Base-by-base conservation (phyloP, 2,329 filamentous ascomycete genomes). In the Diaporthe longicolla region DNA sequence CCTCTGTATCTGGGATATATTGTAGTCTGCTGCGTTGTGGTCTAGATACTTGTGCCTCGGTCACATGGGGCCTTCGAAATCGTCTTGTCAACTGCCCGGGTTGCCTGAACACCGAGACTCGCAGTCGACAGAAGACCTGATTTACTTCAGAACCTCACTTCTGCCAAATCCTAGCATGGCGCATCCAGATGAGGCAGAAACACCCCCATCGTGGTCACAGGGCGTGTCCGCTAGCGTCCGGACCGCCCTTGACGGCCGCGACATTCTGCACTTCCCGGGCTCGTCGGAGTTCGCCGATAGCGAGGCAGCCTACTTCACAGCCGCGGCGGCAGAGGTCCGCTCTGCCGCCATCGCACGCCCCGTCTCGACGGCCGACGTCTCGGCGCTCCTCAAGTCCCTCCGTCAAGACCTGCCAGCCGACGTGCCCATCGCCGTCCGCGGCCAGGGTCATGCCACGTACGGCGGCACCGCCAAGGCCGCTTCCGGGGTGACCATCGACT, bases 201-300 rank as follows among this genome's bases (percentile, higher is more conserved):
- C 37, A 37, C 8, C 37, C 37, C 37, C 37, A 1, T 37, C 37
- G 1, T 37, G 10, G 37, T 37, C 11, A 37, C 11, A 13, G 37
- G 37, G 1, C 37, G 37, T 37, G 2, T 37, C 37, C 37, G 37
- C 37, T 10, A 13, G 37, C 37, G 37, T 37, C 1, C 10, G 37
- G 54, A 24, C 70, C 45, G 57, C 70, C 3, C n/a, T 72, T n/a
- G 19, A 54, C 1, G 58, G 58, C 70, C 48, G 48, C 45, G 40
- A 72, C 37, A 72, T 72, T 11, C 58, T 72, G n/a, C n/a, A 66
- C 70, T 72, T 72, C 43, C 32, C 58, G 17, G 58, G 70, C 4
- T 66, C 70, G 29, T 48, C 70, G 2, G 58, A 50, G n/a, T 72
- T 48, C 17, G 24, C 40, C 19, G 45, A 72, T 35, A 66, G 58